Evolutionary conservation across 495 filamentous ascomycete genomes (phyloP).

Genomic region (Astrocystis sublimbata): DNA sequence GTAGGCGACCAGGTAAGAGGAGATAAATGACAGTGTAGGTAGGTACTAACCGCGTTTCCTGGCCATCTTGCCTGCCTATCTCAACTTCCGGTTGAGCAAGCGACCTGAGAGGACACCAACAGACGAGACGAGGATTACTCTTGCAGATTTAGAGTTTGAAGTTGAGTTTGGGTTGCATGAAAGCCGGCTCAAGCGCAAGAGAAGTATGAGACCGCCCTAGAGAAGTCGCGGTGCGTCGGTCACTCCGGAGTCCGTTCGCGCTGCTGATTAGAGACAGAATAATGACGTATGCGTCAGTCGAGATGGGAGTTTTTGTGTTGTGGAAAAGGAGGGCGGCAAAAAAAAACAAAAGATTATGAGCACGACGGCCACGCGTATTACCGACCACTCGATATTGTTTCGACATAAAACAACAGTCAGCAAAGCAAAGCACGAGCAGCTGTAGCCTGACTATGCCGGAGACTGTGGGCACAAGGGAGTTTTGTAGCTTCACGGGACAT

Average conservation of each 20-base stretch:
- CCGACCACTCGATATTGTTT: slow-evolving; percentile 15
- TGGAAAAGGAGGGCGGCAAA: not conserved
- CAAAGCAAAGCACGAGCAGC: not conserved
- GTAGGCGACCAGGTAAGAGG: not conserved
- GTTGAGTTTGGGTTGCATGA: slow-evolving; percentile 8
- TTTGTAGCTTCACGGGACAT: slow-evolving; percentile 36
- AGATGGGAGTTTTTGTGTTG: slow-evolving; percentile 1
- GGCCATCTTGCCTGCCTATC: slow-evolving; percentile 18
- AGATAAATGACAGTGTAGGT: not conserved
- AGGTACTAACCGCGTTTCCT: slow-evolving; percentile 20
- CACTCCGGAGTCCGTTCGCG: slow-evolving; percentile 11
- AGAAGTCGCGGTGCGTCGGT: slow-evolving; percentile 2
- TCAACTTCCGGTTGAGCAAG: not conserved
- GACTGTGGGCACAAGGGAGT: slow-evolving; percentile 31
- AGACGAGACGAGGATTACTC: not conserved
- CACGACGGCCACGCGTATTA: slow-evolving; percentile 9
- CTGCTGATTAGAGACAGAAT: slow-evolving; percentile 3
- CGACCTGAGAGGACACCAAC: not conserved
- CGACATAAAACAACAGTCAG: slow-evolving; percentile 5
- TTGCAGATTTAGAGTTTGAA: slow-evolving; percentile 11
- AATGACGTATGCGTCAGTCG: slow-evolving; percentile 4
- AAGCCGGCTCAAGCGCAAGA: not conserved
- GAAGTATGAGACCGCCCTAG: not conserved
- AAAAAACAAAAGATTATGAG: not conserved
- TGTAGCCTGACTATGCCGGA: slow-evolving; percentile 14